phyloP scores from a whole-genome alignment of 2,329 filamentous ascomycete species.

The Pseudogymnoascus sp. region DNA sequence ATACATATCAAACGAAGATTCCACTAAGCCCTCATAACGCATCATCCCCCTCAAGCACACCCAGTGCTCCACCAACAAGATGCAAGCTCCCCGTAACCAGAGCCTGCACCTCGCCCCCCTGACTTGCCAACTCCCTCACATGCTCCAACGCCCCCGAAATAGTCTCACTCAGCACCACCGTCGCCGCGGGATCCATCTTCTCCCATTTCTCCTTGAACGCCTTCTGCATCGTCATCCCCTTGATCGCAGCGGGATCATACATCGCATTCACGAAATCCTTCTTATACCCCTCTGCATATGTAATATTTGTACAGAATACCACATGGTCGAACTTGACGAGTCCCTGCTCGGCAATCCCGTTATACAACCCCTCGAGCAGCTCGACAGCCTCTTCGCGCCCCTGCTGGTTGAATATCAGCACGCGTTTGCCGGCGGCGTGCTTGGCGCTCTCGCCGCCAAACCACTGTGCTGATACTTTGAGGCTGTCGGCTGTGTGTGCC shows the following conservation, averaged over 20 bases:
- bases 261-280: constrained; percentile 33
- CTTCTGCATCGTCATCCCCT: constrained; percentile 58
- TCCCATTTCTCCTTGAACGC: constrained; percentile 54
- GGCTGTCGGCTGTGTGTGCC: constrained; percentile 85
- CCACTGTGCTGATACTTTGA: constrained; percentile 74
- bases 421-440: constrained; percentile 34
- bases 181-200: constrained; percentile 40
- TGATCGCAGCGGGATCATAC: constrained; percentile 25
- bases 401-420: constrained; percentile 89
- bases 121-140: constrained; percentile 37
- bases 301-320: constrained; percentile 72
- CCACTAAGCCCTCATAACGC: not conserved
- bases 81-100: constrained; percentile 80
- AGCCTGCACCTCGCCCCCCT: constrained; percentile 44
- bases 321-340: constrained; percentile 55
- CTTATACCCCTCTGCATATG: constrained; percentile 52
- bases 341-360: constrained; percentile 40
- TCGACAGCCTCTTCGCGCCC: constrained; percentile 61
- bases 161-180: constrained; percentile 50
- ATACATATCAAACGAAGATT: not conserved
- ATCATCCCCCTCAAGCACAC: constrained; percentile 50
- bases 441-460: constrained; percentile 49
- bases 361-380: constrained; percentile 56
- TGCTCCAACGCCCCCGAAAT: constrained; percentile 61
- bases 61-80: constrained; percentile 70